A percentile compares a stretch with the other conserved stretches of the same genome.
Conservation (phyloP, 2,329 filamentous ascomycete species). For the Fusarium lyarnte region DNA sequence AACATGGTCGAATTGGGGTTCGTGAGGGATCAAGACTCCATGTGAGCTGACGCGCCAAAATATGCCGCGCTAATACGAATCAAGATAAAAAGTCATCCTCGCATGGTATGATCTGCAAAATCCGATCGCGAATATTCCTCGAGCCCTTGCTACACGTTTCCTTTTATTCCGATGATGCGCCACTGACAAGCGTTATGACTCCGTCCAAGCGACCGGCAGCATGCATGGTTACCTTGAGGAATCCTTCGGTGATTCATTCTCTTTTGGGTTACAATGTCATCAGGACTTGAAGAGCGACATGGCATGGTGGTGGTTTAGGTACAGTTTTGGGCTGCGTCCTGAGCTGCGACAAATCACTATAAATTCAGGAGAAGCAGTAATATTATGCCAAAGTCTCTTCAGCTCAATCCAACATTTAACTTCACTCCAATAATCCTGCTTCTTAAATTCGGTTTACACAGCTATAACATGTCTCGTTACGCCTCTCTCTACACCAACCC, state of each 20-base stretch:
- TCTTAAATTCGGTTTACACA: background rate
- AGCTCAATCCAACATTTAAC: background rate
- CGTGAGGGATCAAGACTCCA: background rate
- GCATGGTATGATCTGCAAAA: background rate
- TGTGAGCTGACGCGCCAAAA: background rate
- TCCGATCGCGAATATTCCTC: background rate
- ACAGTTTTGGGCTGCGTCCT: too few relatives aligned
- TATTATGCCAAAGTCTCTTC: background rate
- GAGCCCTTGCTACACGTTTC: background rate
- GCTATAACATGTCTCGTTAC: constrained; percentile 1
- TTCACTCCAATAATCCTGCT: fast-evolving
- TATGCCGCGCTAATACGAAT: constrained; percentile 1
- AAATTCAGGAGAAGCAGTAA: background rate
- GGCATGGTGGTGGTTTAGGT: too few relatives aligned
- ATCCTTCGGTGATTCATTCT: background rate
- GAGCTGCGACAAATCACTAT: background rate
- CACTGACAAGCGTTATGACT: background rate
- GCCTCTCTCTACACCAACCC: background rate
- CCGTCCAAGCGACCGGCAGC: background rate
- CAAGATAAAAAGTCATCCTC: constrained; percentile 5
- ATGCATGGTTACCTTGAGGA: too few relatives aligned
- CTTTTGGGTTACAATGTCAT: background rate
- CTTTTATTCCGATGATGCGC: background rate
- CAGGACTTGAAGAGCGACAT: background rate
- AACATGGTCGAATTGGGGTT: background rate